Evolutionary conservation across 2,329 filamentous ascomycete species (phyloP).

Genomic region (Diaporthe sp.): DNA sequence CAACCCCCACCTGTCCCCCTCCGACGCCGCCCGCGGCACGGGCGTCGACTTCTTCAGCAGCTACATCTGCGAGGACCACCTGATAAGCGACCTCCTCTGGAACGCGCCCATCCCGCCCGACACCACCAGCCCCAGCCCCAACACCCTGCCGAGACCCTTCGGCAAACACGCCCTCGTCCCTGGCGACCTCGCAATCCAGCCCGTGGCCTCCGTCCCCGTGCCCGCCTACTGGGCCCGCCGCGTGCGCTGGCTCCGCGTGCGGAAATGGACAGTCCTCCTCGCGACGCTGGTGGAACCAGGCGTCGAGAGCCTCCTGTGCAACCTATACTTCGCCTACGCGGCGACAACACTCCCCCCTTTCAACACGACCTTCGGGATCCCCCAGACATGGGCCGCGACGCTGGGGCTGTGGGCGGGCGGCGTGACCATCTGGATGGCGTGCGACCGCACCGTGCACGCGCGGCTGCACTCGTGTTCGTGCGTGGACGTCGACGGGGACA

Average conservation of each 20-base stretch:
- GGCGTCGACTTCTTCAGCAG: constrained; percentile 95
- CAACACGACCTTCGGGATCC: constrained; percentile 59
- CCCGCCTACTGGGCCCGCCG: constrained; percentile 81
- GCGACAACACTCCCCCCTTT: constrained; percentile 79
- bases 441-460: constrained; percentile 80
- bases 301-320: constrained; percentile 89
- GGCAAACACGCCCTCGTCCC: constrained; percentile 86
- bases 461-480: constrained; percentile 79
- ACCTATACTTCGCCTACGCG: constrained; percentile 81
- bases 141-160: constrained; percentile 53
- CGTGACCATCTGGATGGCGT: constrained; percentile 75
- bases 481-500: constrained; percentile 72
- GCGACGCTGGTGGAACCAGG: constrained; percentile 94
- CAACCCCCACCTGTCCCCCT: constrained; percentile 54
- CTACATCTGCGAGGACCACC: constrained; percentile 97
- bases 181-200: constrained; percentile 90
- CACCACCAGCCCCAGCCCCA: neutral
- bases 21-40: constrained; percentile 55
- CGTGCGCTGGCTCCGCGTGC: constrained; percentile 89
- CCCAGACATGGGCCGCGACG: constrained; percentile 76
- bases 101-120: constrained; percentile 64
- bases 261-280: constrained; percentile 91
- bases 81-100: constrained; percentile 95
- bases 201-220: constrained; percentile 84
- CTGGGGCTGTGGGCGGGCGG: constrained; percentile 72